A percentile compares a stretch with the other conserved stretches of the same genome.
phyloP scores from a whole-genome alignment of 2,329 filamentous ascomycete species.

The Paradendryphiella salina region DNA sequence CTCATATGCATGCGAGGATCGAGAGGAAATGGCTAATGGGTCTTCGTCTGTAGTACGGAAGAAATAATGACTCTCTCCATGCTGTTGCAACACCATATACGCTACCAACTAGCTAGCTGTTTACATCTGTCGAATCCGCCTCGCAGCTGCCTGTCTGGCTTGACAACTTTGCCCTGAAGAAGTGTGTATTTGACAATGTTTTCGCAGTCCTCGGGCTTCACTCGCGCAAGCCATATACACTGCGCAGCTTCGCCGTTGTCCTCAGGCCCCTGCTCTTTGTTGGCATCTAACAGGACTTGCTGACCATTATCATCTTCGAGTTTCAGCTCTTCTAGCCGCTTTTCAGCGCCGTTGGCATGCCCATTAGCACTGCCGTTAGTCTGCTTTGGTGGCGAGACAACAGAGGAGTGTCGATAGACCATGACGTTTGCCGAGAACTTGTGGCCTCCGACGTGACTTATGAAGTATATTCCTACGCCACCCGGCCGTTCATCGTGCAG shows the following conservation, averaged over 20 bases:
- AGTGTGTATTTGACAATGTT: slow-evolving; percentile 88
- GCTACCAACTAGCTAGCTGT: slow-evolving; percentile 83
- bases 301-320: slow-evolving; percentile 47
- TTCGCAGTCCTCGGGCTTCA: slow-evolving; percentile 87
- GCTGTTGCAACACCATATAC: neutral
- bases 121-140: slow-evolving; percentile 86
- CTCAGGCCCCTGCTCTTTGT: slow-evolving; percentile 46
- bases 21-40: too few species aligned
- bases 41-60: too few species aligned
- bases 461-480: slow-evolving; percentile 94
- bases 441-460: slow-evolving; percentile 93
- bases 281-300: slow-evolving; percentile 37
- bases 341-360: slow-evolving; percentile 32
- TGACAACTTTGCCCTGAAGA: slow-evolving; percentile 89
- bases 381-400: slow-evolving; percentile 22
- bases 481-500: slow-evolving; percentile 85
- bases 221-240: slow-evolving; percentile 89
- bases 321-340: slow-evolving; percentile 45
- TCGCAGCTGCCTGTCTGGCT: slow-evolving; percentile 80
- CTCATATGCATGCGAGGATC: too few species aligned
- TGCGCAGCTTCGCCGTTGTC: slow-evolving; percentile 64
- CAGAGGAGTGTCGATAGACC: slow-evolving; percentile 69
- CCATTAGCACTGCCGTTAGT: slow-evolving; percentile 21
- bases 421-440: slow-evolving; percentile 96
- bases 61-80: too few species aligned